phyloP scores from a whole-genome alignment of 192 early-diverging fungal species.

The Coemansia sp. region DNA sequence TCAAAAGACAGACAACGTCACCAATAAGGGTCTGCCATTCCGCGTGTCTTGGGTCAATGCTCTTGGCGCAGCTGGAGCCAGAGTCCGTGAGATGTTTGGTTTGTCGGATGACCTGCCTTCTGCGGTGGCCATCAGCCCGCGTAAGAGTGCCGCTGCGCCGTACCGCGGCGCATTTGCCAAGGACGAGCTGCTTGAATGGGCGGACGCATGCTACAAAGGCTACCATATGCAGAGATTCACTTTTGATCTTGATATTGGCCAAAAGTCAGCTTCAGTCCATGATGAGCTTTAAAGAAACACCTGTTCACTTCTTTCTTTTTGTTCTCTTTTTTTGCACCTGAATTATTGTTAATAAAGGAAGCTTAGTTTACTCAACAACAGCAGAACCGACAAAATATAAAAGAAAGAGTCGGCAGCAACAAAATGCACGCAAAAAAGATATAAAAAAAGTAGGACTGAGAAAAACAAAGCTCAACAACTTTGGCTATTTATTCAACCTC shows the following conservation, averaged over 20 bases:
- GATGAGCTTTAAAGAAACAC: constrained; percentile 29
- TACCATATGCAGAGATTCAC: constrained; percentile 44
- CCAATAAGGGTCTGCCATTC: constrained; percentile 24
- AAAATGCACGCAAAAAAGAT: too few relatives aligned
- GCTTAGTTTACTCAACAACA: background rate
- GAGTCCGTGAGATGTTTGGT: constrained; percentile 56
- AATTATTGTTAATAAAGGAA: background rate
- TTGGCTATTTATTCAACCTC: constrained; percentile 19
- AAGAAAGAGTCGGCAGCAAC: too few relatives aligned
- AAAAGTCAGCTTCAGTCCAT: constrained; percentile 17
- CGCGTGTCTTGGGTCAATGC: constrained; percentile 68
- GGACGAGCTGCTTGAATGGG: constrained; percentile 60
- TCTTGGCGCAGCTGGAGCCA: constrained; percentile 40
- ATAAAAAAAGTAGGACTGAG: background rate
- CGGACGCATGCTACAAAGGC: constrained; percentile 45
- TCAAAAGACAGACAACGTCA: constrained; percentile 6
- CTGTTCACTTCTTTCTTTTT: too few relatives aligned
- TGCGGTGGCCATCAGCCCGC: constrained; percentile 59
- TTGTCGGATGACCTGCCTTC: constrained; percentile 62
- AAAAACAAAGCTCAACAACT: background rate
- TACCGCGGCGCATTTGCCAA: constrained; percentile 64
- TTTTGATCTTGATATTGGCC: constrained; percentile 47
- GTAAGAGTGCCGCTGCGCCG: constrained; percentile 59
- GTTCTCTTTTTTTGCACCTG: background rate
- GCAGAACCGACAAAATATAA: too few relatives aligned